phyloP scores from a whole-genome alignment of 805 yeast species.

The Maudiozyma saulgeensis region DNA sequence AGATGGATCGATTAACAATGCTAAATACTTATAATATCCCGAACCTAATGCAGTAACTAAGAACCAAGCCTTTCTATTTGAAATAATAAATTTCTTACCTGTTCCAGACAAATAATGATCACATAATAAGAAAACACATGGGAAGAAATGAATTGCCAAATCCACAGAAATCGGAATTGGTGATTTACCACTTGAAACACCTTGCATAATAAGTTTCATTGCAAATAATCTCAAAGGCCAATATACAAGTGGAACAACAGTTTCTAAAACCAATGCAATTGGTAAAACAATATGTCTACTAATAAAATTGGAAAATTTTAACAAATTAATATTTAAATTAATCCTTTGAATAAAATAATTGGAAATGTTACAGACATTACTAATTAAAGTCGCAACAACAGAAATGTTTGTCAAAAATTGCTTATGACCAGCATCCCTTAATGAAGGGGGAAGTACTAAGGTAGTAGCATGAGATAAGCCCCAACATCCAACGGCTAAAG shows the following conservation, averaged over 20 bases:
- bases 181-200: slow-evolving; percentile 12
- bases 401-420: slow-evolving; percentile 69
- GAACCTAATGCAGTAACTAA: slow-evolving; percentile 33
- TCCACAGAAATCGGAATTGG: slow-evolving; percentile 44
- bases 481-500: slow-evolving; percentile 17
- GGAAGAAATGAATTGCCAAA: slow-evolving; percentile 50
- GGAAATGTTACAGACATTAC: slow-evolving; percentile 32
- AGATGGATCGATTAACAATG: slow-evolving; percentile 37
- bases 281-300: slow-evolving; percentile 33
- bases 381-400: slow-evolving; percentile 37
- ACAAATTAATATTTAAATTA: neutral
- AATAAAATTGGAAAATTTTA: slow-evolving; percentile 20
- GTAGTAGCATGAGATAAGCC: slow-evolving; percentile 23
- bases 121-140: slow-evolving; percentile 39
- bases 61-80: slow-evolving; percentile 33
- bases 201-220: slow-evolving; percentile 38
- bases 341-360: slow-evolving; percentile 26
- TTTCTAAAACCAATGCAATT: slow-evolving; percentile 47
- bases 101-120: slow-evolving; percentile 43
- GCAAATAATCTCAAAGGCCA: slow-evolving; percentile 59
- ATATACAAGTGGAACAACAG: slow-evolving; percentile 52
- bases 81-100: slow-evolving; percentile 34
- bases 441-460: slow-evolving; percentile 37
- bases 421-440: slow-evolving; percentile 52
- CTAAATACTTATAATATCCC: slow-evolving; percentile 46